phyloP scores from a whole-genome alignment of 768 basidiomycete genomes.

The Boletus sensibilis region DNA sequence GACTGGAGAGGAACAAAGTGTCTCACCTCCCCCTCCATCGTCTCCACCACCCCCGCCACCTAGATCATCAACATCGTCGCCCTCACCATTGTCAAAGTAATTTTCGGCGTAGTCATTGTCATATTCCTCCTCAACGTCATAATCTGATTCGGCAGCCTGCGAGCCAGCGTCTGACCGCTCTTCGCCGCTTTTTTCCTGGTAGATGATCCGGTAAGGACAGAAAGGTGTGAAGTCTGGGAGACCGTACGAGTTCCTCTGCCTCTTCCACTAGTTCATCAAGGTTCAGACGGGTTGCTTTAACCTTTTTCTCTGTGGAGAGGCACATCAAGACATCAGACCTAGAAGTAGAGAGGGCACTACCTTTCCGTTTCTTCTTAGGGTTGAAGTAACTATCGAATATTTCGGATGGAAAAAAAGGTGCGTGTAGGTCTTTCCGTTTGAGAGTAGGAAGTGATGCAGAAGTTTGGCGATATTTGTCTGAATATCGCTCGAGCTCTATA shows the following conservation, averaged over 20 bases:
- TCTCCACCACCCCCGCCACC: slow-evolving; percentile 68
- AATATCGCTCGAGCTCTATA: slow-evolving; percentile 75
- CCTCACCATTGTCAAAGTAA: slow-evolving; percentile 89
- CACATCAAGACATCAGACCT: not conserved
- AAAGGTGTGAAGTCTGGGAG: not conserved
- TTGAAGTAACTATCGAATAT: slow-evolving; percentile 82
- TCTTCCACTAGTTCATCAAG: slow-evolving; percentile 69
- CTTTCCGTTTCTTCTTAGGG: slow-evolving; percentile 62
- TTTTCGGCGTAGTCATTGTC: slow-evolving; percentile 90
- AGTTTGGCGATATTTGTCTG: slow-evolving; percentile 77
- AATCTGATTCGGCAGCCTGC: slow-evolving; percentile 66
- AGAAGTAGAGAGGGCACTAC: slow-evolving; percentile 16
- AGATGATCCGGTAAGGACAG: not conserved
- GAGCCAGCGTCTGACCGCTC: slow-evolving; percentile 69
- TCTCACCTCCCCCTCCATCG: slow-evolving; percentile 58
- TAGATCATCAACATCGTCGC: slow-evolving; percentile 74
- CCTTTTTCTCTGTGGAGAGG: slow-evolving; percentile 32
- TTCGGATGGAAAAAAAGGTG: slow-evolving; percentile 74
- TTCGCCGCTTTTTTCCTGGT: slow-evolving; percentile 67
- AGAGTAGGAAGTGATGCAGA: slow-evolving; percentile 59
- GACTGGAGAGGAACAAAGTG: not conserved
- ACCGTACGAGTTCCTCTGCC: slow-evolving; percentile 53
- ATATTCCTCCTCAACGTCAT: slow-evolving; percentile 87
- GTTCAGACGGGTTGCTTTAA: slow-evolving; percentile 47
- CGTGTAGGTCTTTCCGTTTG: slow-evolving; percentile 67